Conservation (phyloP, 164 flowering plant genomes). For the Saururus chinensis region DNA sequence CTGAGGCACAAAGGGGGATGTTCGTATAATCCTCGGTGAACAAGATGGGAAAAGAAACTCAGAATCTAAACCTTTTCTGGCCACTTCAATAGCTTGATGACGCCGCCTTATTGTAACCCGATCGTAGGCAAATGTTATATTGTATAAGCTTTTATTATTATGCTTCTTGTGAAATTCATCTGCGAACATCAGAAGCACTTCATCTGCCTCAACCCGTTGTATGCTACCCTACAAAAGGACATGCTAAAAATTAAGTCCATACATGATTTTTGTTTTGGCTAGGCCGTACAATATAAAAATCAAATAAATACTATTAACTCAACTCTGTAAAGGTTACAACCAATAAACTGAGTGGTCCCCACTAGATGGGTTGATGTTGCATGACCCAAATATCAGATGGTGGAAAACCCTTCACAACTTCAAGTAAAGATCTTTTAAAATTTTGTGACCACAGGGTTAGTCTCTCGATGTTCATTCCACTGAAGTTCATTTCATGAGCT, state of each 20-base stretch:
- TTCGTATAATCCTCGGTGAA: conserved; percentile 25
- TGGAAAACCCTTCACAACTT: too few species aligned
- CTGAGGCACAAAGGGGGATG: conserved; percentile 36
- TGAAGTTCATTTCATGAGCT: neutral
- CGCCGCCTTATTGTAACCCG: conserved; percentile 55
- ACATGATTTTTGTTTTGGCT: neutral
- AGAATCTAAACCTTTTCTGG: conserved; percentile 26
- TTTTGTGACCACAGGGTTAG: neutral
- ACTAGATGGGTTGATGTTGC: too few species aligned
- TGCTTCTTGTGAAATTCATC: conserved; percentile 41
- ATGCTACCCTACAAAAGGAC: conserved; percentile 47
- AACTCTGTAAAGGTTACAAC: too few species aligned
- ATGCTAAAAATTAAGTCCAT: neutral
- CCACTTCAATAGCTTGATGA: conserved; percentile 52
- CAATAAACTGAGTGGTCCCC: too few species aligned
- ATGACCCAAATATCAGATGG: too few species aligned
- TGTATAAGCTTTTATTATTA: conserved; percentile 26
- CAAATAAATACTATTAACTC: neutral
- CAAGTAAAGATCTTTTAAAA: too few species aligned
- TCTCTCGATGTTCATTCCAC: neutral
- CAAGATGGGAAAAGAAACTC: conserved; percentile 59
- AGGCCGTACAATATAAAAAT: too few species aligned
- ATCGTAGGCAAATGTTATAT: conserved; percentile 55
- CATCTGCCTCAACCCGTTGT: conserved; percentile 84
- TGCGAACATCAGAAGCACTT: conserved; percentile 49